Base-by-base conservation (phyloP, 192 early-diverging fungal genomes). In the Backusella luteola region DNA sequence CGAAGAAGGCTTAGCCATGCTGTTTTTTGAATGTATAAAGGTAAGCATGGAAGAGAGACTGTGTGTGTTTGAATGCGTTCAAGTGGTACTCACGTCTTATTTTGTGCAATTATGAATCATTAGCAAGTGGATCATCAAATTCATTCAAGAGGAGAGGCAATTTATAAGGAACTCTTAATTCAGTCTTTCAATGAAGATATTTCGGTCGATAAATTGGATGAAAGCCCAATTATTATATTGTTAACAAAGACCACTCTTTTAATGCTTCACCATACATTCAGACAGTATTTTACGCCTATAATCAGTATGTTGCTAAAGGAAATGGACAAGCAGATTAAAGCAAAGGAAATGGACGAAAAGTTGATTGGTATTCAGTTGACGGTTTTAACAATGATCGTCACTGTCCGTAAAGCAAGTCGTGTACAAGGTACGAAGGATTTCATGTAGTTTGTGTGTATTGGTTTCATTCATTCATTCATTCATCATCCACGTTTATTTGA, bases 11-110 rank as follows among this genome's bases (percentile, higher is more conserved):
- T 75, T 97, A 66, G 87, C 92, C 2, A 86, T 95, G 74, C 71
- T 98, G 63, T 92, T 93, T 69, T 94, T 93, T 78, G 96, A 99
- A 76, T 87, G 90, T 35, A 87, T 96, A 77, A 94, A 96, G 77
- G 85, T 89, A 71, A 80, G 73, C 11, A 32, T 32, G 32, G 32
- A 32, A 44, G 15, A 67, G 9, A 26, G 42, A 32, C 32, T 2
- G 32, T 32, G 32, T 6, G 8, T 23, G 29, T 29, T 29, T 29
- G 29, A 8, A 36, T 42, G 7, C 41, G 21, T 42, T 2, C 26
- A 39, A 21, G 14, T 35, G 7, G 70, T 21, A 46, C n/a, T 29
- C 21, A 14, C 2, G 56, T 35, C 52, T 32, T 32, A 32, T 32
- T 3, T 32, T 32, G 32, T 32, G 32, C 59, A 21, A n/a, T 7